A percentile compares a stretch with the other conserved stretches of the same genome.
Conservation (phyloP, 169 alveolate species). For the Amoebophrya sp. region DNA sequence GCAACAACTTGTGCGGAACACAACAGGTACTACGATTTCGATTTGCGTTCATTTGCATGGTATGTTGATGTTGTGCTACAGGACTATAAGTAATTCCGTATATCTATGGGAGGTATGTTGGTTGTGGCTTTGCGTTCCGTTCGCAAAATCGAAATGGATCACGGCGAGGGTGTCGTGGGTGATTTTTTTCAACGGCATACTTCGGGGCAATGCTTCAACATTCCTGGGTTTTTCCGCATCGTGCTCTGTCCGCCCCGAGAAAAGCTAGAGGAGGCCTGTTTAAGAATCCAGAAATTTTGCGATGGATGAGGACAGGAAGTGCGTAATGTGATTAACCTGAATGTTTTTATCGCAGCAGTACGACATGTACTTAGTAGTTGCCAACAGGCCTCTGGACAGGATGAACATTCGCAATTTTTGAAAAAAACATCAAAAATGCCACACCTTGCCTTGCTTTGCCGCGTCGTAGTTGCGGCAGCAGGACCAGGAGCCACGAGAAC, state of each 20-base stretch:
- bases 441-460: no score
- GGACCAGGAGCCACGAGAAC: no score
- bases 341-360: no score
- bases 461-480: no score
- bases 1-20: not conserved
- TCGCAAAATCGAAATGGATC: not conserved
- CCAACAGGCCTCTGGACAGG: no score
- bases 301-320: no score
- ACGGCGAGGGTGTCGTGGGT: not conserved
- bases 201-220: conserved; percentile 15
- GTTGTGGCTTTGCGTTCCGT: not conserved
- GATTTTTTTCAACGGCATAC: not conserved
- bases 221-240: conserved; percentile 14
- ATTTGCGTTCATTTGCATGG: not conserved
- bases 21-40: not conserved
- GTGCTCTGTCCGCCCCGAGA: conserved; percentile 31
- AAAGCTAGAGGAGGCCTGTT: conserved; percentile 28
- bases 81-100: not conserved
- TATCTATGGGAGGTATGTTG: not conserved
- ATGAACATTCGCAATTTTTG: no score
- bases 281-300: not conserved
- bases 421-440: no score
- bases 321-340: no score
- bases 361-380: no score
- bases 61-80: not conserved